Evolutionary conservation across 2,329 filamentous ascomycete genomes (phyloP), one percentile per base, ranked within the genome.

Genomic region (Scolecobasidium constrictum): DNA sequence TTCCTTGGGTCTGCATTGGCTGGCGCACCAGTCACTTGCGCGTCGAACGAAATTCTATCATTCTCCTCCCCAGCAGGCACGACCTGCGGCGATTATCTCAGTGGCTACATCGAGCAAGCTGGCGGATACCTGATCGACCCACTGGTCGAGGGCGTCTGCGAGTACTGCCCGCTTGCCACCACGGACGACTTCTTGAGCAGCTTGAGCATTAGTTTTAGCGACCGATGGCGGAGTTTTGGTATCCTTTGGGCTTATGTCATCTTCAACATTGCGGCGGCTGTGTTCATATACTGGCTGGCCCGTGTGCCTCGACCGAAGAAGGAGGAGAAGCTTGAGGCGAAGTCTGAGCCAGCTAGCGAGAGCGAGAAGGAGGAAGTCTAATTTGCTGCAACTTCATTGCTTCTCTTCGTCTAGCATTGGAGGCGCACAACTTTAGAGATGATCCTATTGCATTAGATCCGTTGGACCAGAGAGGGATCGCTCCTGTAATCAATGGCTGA

Each of bases 1-100:
- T 76, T 92, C 62, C 58, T 86, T 0, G 71, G 78, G 0, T 75
- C 74, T 0, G 82, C 74, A 2, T 64, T 93, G 3, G 80, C 81
- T 31, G 78, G 80, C 49, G 73, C 74, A 0, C 35, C 61, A 0
- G 75, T 86, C 23, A 50, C 9, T n/a, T 31, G 26, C 26, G 26
- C 26, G 9, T n/a, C 26, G 15, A 15, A 31, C 9, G 26, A 31
- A 15, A 31, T 31, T 31, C 9, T 31, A 9, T n/a, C 9, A 15
- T 31, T 31, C 15, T n/a, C 9, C 9, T 31, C 26, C 9, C 26
- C 26, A 9, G 15, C 9, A 9, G 9, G 26, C 9, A 31, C 9
- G 9, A 31, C 26, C 9, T 31, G 26, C 26, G 26, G 26, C 26
- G 26, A 31, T 9, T 31, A 31, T n/a, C 26, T 31, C 9, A 9